phyloP scores from a whole-genome alignment of 1,284 basidiomycete genomes.

The Hymenochaete sp. region DNA sequence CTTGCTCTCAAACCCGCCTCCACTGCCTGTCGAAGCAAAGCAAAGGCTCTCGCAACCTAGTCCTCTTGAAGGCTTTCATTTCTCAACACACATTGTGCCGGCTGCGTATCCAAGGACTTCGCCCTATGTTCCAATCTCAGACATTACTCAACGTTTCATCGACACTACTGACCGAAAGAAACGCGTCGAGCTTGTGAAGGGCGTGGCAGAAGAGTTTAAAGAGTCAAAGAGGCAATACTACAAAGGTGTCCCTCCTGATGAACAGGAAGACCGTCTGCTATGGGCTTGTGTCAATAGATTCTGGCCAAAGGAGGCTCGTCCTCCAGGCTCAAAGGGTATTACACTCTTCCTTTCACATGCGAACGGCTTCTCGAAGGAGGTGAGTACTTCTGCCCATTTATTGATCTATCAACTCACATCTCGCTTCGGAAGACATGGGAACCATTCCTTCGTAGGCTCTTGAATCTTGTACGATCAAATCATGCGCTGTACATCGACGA shows the following conservation, averaged over 20 bases:
- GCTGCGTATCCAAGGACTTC: slow-evolving; percentile 56
- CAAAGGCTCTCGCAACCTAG: too few relatives aligned
- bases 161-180: slow-evolving; percentile 10
- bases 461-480: neutral
- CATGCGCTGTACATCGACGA: slow-evolving; percentile 33
- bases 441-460: slow-evolving; percentile 22
- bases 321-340: slow-evolving; percentile 14
- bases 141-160: neutral
- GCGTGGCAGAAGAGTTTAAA: too few relatives aligned
- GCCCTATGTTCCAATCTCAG: slow-evolving; percentile 36
- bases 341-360: slow-evolving; percentile 30
- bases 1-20: too few relatives aligned
- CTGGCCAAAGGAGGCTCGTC: slow-evolving; percentile 18
- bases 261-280: slow-evolving; percentile 19
- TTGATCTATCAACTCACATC: neutral
- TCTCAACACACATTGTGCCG: slow-evolving; percentile 70
- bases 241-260: too few relatives aligned
- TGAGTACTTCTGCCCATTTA: slow-evolving; percentile 14
- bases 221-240: too few relatives aligned
- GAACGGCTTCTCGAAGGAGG: slow-evolving; percentile 31
- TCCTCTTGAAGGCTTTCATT: too few relatives aligned
- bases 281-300: slow-evolving; percentile 30
- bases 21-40: too few relatives aligned
- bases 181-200: neutral
- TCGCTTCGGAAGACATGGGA: slow-evolving; percentile 27